Evolutionary conservation across 2,329 filamentous ascomycete genomes (phyloP).

Genomic region (Periconia digitata): DNA sequence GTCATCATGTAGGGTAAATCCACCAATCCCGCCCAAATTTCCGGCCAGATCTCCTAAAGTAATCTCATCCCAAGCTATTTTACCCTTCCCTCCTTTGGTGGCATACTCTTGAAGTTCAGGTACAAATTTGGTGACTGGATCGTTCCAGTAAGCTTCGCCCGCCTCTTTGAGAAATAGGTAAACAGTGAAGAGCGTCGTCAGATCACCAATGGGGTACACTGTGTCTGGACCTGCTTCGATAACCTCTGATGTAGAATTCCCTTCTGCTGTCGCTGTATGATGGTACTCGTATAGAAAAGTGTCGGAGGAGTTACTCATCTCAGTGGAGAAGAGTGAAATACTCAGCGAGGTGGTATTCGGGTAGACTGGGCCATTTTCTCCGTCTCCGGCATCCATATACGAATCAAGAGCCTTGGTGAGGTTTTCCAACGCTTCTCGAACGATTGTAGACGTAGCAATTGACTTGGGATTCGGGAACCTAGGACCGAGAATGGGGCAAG

Average conservation of each 20-base stretch:
- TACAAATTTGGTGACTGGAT: slow-evolving; percentile 30
- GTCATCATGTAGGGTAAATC: too few relatives aligned
- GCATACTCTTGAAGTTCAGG: slow-evolving; percentile 17
- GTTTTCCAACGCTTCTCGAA: too few relatives aligned
- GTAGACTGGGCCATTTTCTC: too few relatives aligned
- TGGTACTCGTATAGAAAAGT: slow-evolving; percentile 16
- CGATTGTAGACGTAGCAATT: too few relatives aligned
- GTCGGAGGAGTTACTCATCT: slow-evolving; percentile 5
- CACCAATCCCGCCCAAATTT: slow-evolving; percentile 31
- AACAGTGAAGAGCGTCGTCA: slow-evolving; percentile 43
- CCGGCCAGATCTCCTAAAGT: slow-evolving; percentile 33
- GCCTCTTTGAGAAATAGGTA: slow-evolving; percentile 41
- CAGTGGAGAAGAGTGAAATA: slow-evolving; percentile 18
- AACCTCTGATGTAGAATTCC: slow-evolving; percentile 27
- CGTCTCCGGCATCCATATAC: too few relatives aligned
- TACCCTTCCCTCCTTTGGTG: slow-evolving; percentile 8
- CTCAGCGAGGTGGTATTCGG: too few relatives aligned
- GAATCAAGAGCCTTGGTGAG: too few relatives aligned
- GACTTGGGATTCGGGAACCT: too few relatives aligned
- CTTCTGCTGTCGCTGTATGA: slow-evolving; percentile 42
- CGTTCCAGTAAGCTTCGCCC: slow-evolving; percentile 36
- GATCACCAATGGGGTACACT: slow-evolving; percentile 47
- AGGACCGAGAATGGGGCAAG: too few relatives aligned
- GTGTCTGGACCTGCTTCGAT: slow-evolving; percentile 42
- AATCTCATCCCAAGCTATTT: slow-evolving; percentile 30